Evolutionary conservation across 2,329 filamentous ascomycete species (phyloP), one percentile per base, ranked within the genome.

Genomic region (Xylariaceae sp.): DNA sequence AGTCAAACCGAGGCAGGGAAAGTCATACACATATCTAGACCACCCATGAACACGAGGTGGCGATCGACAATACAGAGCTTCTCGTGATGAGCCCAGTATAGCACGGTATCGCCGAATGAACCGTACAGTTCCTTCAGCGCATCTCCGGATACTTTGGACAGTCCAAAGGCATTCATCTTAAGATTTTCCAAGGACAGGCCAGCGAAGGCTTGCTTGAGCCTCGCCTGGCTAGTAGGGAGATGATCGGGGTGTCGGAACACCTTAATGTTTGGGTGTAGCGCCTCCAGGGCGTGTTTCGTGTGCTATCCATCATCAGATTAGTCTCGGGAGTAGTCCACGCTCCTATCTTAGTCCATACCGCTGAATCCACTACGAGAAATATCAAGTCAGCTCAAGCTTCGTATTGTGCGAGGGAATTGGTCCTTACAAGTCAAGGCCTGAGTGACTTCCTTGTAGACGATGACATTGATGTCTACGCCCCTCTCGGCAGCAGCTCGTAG

Each of bases 1-100:
- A n/a, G 11, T 6, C 29, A 12, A 2, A 48, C 37, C 29, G 1
- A 29, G 9, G 19, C 30, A 9, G 26, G 4, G 27, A n/a, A 6
- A 3, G 4, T 61, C 75, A 56, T 72, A 80, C 81, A 96, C 65
- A 95, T 77, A 71, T 96, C 91, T 1, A 96, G 75, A 26, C 91
- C 91, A 47, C 90, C 91, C 91, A 96, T 96, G 68, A 96, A 96
- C 2, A 86, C 90, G 53, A 86, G 76, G 7, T 78, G 77, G n/a
- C 86, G 83, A 68, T 96, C 91, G 12, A 96, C 74, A 1, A 96
- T 68, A 62, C 89, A 89, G 0, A 96, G 80, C 72, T 96, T 96
- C 73, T 96, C 91, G 64, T 96, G 91, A 64, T 96, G 91, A 2
- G 90, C 89, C 91, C 91, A 96, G 72, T 89, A 96, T 1, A 96